A percentile compares a stretch with the other conserved stretches of the same genome.
These are phyloP conservation scores for Podaxis sp. DNA, from an alignment of 768 basidiomycete genomes.

Conservation along the genomic window DNA sequence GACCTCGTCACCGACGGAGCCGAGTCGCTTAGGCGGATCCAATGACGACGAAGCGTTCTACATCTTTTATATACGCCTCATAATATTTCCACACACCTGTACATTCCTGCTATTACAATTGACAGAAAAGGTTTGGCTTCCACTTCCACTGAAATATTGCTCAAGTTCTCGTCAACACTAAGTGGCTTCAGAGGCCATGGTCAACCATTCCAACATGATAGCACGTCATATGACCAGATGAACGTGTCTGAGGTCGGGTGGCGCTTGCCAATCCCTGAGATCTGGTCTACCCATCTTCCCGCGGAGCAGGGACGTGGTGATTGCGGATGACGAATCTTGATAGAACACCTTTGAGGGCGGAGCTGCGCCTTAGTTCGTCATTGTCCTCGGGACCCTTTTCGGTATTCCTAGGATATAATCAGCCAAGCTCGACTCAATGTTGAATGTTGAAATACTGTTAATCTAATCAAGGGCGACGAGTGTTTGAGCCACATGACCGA, in stretches of 20 bases:
- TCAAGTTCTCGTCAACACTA: not conserved
- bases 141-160: not conserved
- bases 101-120: too few species aligned
- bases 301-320: constrained; percentile 11
- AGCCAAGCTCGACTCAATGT: not conserved
- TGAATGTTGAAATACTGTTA: not conserved
- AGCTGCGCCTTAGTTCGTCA: not conserved
- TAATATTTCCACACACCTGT: not conserved
- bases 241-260: not conserved
- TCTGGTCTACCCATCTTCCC: constrained; percentile 3
- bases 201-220: not conserved
- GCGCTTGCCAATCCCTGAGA: not conserved
- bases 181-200: not conserved
- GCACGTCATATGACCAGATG: not conserved
- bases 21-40: not conserved
- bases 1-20: not conserved
- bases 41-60: not conserved
- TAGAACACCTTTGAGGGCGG: constrained; percentile 1
- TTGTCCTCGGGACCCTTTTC: constrained; percentile 11
- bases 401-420: constrained; percentile 5
- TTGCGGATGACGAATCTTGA: constrained; percentile 8
- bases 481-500: not conserved
- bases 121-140: not conserved
- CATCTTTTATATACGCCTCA: not conserved
- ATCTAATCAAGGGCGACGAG: not conserved